Evolutionary conservation across 2,329 filamentous ascomycete species (phyloP), one percentile per base, ranked within the genome.

Genomic region (Alternaria sp.): DNA sequence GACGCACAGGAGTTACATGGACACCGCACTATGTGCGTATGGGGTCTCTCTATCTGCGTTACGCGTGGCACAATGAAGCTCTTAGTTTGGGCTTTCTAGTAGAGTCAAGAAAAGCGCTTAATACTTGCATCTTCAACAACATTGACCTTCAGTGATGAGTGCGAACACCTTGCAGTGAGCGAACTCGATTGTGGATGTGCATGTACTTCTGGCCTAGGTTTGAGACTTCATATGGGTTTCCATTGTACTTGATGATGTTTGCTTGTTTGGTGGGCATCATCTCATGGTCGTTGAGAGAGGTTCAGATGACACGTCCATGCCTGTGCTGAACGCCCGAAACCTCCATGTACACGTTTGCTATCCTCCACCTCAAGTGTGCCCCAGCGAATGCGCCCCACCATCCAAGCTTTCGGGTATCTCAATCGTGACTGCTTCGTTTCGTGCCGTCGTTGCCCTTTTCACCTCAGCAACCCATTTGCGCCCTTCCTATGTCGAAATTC

Each of bases 381-480:
- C 49, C 50, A 55, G 57, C 45, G 21, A 40, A 40, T 47, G 61
- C 40, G 43, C 54, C 49, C 17, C 47, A 45, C 59, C 52, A 43
- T 60, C 13, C 55, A 32, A 46, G 62, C 40, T 52, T 54, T 64
- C 55, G 72, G 72, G 71, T 74, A 73, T 76, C 68, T 72, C 64
- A 65, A 61, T 60, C 32, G 47, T 61, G 57, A 43, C 47, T 54
- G 55, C 51, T 47, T 28, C 30, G 6, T 32, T 30, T 49, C 19
- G 17, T 36, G 9, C 49, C 19, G 45, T 30, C 54, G 40, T 62
- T 13, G 46, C 13, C 52, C 25, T 52, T 28, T 6, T 26, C 6
- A 21, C 9, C 28, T 4, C 49, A n/a, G 17, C 50, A 30, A 43
- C 17, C 62, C 59, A 25, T 26, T 26, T 55, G 9, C 52, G 43